Conservation (phyloP, 1,139 yeast genomes). For the Nakaseomyces glabratus region DNA sequence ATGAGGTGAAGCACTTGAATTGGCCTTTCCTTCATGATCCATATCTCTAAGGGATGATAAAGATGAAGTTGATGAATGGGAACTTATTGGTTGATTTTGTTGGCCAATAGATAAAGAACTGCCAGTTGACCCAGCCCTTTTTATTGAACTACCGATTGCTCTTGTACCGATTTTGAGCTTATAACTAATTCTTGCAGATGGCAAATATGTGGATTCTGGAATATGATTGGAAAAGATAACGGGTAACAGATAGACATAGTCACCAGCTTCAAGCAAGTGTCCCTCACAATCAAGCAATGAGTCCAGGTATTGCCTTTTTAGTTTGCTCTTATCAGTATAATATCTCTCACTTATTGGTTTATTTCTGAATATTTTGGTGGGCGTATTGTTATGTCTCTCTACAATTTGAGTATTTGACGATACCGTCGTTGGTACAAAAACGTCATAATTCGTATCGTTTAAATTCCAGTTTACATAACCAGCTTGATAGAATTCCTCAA, state of each 20-base stretch:
- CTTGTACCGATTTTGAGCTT: constrained; percentile 23
- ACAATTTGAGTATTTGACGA: constrained; percentile 24
- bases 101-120: constrained; percentile 5
- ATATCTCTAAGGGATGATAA: constrained; percentile 10
- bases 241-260: constrained; percentile 71
- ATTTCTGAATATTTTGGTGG: constrained; percentile 16
- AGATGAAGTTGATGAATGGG: constrained; percentile 4
- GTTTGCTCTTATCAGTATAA: constrained; percentile 18
- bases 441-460: constrained; percentile 39
- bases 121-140: constrained; percentile 1
- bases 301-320: constrained; percentile 13
- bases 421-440: constrained; percentile 34
- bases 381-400: constrained; percentile 17
- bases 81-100: constrained; percentile 1
- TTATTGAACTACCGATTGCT: neutral
- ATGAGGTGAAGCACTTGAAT: constrained; percentile 7
- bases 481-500: constrained; percentile 42
- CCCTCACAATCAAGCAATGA: constrained; percentile 10
- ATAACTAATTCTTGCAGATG: constrained; percentile 34
- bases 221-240: constrained; percentile 58
- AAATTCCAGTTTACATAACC: constrained; percentile 44
- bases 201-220: constrained; percentile 60
- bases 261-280: constrained; percentile 43
- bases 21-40: constrained; percentile 8
- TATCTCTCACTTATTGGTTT: constrained; percentile 13